Conservation (phyloP, 2,329 filamentous ascomycete species). For the Monilinia fructigena region DNA sequence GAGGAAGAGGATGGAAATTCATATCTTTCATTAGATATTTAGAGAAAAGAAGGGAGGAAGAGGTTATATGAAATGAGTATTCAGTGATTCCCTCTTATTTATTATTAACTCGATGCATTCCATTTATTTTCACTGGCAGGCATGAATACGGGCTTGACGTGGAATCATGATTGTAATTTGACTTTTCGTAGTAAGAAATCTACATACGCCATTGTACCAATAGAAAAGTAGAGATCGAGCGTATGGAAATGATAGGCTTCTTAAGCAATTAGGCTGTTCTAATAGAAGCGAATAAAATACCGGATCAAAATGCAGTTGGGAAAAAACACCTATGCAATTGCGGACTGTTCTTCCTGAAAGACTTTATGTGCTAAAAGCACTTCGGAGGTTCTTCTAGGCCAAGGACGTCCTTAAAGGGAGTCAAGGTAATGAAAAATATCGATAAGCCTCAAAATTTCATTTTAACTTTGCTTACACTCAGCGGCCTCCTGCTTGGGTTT, state of each 20-base stretch:
- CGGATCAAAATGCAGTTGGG: conserved; percentile 27
- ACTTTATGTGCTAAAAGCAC: conserved; percentile 22
- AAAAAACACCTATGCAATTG: conserved; percentile 34
- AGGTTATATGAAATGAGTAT: background rate
- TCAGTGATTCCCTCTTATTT: too few species aligned
- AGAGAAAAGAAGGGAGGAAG: background rate
- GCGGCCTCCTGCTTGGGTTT: conserved; percentile 93
- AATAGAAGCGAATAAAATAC: conserved; percentile 32
- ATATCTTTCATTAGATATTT: too few species aligned
- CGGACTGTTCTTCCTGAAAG: conserved; percentile 20
- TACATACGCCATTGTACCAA: conserved; percentile 29
- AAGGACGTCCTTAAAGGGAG: conserved; percentile 8
- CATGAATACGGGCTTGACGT: background rate
- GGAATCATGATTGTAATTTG: conserved; percentile 27
- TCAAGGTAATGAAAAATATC: conserved; percentile 14
- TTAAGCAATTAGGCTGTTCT: conserved; percentile 39
- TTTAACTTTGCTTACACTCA: conserved; percentile 94
- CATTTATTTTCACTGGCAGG: background rate
- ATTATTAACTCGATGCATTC: background rate
- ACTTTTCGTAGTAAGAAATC: conserved; percentile 28
- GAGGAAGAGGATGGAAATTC: too few species aligned
- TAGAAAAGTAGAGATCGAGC: conserved; percentile 29
- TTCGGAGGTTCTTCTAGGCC: conserved; percentile 21
- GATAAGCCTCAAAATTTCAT: conserved; percentile 19
- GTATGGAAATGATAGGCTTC: conserved; percentile 27